phyloP scores from a whole-genome alignment of 495 filamentous ascomycete genomes.

The Tuber aestivum region DNA sequence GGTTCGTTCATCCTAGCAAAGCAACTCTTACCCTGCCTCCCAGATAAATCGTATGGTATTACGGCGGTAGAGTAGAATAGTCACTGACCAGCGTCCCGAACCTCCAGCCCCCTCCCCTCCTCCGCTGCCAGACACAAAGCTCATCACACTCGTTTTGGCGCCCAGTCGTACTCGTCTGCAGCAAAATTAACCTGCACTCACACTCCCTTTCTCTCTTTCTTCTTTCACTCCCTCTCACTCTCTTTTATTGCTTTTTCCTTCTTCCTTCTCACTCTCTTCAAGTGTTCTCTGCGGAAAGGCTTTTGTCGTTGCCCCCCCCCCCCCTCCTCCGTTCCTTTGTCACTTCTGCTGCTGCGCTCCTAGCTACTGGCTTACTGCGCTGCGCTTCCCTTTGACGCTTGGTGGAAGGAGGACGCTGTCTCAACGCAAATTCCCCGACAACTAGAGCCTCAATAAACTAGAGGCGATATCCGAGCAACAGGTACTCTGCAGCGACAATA shows the following conservation, averaged over 20 bases:
- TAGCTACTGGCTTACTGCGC: conserved; percentile 22
- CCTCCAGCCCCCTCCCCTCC: conserved; percentile 24
- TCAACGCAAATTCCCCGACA: conserved; percentile 29
- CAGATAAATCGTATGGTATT: conserved; percentile 7
- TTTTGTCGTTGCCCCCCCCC: conserved; percentile 22
- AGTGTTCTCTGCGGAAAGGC: conserved; percentile 14
- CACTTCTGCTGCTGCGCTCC: conserved; percentile 19
- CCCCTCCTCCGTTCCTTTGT: conserved; percentile 26
- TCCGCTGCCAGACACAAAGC: conserved; percentile 8
- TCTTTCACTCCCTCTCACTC: conserved; percentile 19
- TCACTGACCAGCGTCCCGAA: conserved; percentile 18
- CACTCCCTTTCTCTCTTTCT: conserved; percentile 25
- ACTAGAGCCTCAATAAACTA: conserved; percentile 19
- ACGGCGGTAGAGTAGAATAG: conserved; percentile 14
- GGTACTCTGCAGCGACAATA: conserved; percentile 7
- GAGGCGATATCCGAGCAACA: conserved; percentile 16
- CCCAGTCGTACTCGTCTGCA: conserved; percentile 32
- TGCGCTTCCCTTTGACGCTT: conserved; percentile 28
- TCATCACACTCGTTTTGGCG: conserved; percentile 39
- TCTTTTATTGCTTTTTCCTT: conserved; percentile 30
- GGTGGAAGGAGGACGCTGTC: conserved; percentile 32
- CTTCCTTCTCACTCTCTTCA: conserved; percentile 6
- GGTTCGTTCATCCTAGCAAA: conserved; percentile 26
- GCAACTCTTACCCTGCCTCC: conserved; percentile 34
- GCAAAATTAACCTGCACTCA: conserved; percentile 38